These are phyloP conservation scores for Fusarium nurragi DNA, from an alignment of 2,329 filamentous ascomycete genomes.

Conservation along the genomic window DNA sequence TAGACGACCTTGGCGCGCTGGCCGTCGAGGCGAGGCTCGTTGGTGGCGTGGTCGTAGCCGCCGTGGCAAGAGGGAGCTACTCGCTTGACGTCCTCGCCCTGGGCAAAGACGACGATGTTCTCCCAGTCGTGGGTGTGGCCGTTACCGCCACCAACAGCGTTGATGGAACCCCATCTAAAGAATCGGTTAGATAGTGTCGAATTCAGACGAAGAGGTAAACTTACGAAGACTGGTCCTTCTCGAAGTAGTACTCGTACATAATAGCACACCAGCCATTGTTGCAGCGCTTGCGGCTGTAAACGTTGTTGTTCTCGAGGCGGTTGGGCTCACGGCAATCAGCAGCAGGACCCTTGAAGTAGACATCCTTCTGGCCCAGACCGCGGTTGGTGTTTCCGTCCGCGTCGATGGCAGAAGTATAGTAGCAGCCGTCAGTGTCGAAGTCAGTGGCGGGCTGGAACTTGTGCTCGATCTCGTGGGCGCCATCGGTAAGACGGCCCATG, in stretches of 20 bases:
- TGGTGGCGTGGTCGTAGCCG: constrained; percentile 10
- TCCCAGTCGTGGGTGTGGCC: constrained; percentile 32
- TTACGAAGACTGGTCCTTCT: constrained; percentile 21
- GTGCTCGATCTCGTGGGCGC: constrained; percentile 49
- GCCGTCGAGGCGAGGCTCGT: constrained; percentile 12
- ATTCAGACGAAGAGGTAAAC: fast-evolving
- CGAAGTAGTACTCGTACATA: constrained; percentile 41
- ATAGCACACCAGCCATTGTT: constrained; percentile 49
- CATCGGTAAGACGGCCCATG: constrained; percentile 25
- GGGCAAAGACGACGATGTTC: constrained; percentile 21
- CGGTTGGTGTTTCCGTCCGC: constrained; percentile 47
- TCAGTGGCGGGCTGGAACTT: constrained; percentile 51
- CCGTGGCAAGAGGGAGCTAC: constrained; percentile 24
- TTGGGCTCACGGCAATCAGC: constrained; percentile 41
- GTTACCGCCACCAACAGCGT: background rate
- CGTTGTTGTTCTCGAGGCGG: constrained; percentile 45
- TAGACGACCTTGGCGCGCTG: constrained; percentile 51
- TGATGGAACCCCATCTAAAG: constrained; percentile 9
- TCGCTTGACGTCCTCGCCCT: constrained; percentile 24
- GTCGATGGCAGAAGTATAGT: constrained; percentile 58
- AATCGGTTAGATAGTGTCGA: fast-evolving
- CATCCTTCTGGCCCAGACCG: constrained; percentile 7
- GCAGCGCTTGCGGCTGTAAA: constrained; percentile 45
- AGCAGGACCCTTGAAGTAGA: constrained; percentile 6
- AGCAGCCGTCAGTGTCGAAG: constrained; percentile 54